Evolutionary conservation across 305 asterid species (phyloP).

Genomic region (Solanum aculeatissimum): DNA sequence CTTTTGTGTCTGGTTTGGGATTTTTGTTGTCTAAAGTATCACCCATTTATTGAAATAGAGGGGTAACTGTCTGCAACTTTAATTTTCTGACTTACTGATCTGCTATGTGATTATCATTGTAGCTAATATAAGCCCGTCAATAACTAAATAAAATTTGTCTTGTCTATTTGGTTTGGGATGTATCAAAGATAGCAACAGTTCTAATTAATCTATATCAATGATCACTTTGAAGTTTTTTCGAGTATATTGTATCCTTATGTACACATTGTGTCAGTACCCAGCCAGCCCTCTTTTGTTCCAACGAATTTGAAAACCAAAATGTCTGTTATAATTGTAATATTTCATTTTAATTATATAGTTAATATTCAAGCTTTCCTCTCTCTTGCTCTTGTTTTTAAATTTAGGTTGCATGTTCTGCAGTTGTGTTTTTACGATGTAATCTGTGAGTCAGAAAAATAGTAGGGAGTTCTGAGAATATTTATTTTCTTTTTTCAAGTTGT

Average conservation of each 20-base stretch:
- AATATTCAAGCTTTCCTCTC: too few species aligned
- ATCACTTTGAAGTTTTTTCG: too few species aligned
- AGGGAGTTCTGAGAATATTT: background rate
- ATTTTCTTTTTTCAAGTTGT: background rate
- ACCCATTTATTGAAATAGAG: background rate
- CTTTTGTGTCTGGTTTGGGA: background rate
- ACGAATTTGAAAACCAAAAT: too few species aligned
- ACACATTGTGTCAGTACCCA: too few species aligned
- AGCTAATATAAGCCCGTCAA: background rate
- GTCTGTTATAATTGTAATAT: too few species aligned
- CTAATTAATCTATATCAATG: background rate
- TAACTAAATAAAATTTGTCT: background rate
- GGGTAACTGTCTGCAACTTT: background rate
- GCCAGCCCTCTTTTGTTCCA: too few species aligned
- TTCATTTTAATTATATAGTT: too few species aligned
- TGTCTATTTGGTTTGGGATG: background rate
- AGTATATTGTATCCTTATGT: background rate
- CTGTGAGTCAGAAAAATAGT: background rate
- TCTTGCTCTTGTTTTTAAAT: background rate
- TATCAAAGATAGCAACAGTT: background rate
- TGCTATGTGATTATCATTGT: background rate
- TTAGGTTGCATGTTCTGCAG: background rate
- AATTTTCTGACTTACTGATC: background rate
- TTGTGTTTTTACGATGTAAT: background rate
- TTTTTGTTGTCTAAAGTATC: background rate